Evolutionary conservation across 2,329 filamentous ascomycete genomes (phyloP).

Genomic region (Penicillium freii): DNA sequence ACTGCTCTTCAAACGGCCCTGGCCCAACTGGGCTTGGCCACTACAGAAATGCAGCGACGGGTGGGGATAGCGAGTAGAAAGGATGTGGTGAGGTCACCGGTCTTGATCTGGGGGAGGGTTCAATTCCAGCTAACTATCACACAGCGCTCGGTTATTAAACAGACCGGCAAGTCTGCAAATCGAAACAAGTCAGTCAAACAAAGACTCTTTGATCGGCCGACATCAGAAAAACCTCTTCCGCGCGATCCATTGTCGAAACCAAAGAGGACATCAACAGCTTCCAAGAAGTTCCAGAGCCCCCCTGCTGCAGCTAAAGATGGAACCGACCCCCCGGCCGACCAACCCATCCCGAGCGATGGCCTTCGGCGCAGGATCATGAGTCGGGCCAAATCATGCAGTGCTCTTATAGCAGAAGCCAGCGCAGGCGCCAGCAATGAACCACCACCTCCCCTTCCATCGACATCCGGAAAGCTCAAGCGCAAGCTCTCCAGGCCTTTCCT

Average conservation of each 20-base stretch:
- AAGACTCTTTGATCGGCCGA: constrained; percentile 23
- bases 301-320: constrained; percentile 16
- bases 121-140: constrained; percentile 4
- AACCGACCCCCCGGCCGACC: constrained; percentile 17
- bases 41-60: constrained; percentile 81
- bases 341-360: constrained; percentile 11
- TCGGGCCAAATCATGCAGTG: constrained; percentile 27
- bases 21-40: constrained; percentile 70
- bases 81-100: constrained; percentile 58
- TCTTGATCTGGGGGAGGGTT: neutral
- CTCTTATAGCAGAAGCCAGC: constrained; percentile 11
- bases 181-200: constrained; percentile 26
- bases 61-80: constrained; percentile 79
- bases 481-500: constrained; percentile 27
- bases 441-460: constrained; percentile 12
- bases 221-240: constrained; percentile 33
- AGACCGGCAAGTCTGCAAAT: constrained; percentile 2
- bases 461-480: constrained; percentile 21
- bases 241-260: constrained; percentile 24
- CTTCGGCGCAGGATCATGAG: constrained; percentile 14
- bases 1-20: constrained; percentile 68
- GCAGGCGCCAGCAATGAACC: constrained; percentile 5
- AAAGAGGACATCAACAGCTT: constrained; percentile 13
- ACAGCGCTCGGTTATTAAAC: constrained; percentile 25
- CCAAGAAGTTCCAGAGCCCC: constrained; percentile 9